These are phyloP conservation scores for Phytophthora boehmeriae DNA, from an alignment of 352 stramenopile genomes.

Conservation along the genomic window DNA sequence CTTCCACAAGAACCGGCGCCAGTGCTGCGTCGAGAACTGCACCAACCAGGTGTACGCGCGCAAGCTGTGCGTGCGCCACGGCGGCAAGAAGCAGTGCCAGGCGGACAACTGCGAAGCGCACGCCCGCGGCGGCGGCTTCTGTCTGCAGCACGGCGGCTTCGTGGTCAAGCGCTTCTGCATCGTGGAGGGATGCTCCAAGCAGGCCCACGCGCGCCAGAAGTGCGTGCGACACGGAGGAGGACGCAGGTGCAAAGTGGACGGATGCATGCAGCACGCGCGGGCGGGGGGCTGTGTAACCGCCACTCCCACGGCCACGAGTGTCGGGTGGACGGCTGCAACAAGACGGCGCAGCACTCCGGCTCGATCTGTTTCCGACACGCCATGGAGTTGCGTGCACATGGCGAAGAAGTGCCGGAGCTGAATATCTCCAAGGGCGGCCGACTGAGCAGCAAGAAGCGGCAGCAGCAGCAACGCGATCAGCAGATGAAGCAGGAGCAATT, in stretches of 20 bases:
- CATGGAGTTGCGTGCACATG: constrained; percentile 76
- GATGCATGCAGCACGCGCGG: constrained; percentile 77
- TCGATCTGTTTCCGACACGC: constrained; percentile 80
- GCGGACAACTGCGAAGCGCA: constrained; percentile 77
- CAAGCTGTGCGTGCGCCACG: constrained; percentile 82
- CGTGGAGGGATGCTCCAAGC: constrained; percentile 79
- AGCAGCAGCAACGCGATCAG: constrained; percentile 72
- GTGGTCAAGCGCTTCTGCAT: constrained; percentile 86
- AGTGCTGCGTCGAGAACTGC: constrained; percentile 82
- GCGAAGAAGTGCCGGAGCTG: constrained; percentile 70
- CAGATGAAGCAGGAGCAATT: constrained; percentile 81
- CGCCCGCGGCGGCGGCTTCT: constrained; percentile 74
- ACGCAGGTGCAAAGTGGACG: constrained; percentile 69
- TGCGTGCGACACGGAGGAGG: constrained; percentile 80
- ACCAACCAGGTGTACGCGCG: constrained; percentile 87
- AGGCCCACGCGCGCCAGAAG: constrained; percentile 77
- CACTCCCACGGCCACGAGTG: constrained; percentile 79
- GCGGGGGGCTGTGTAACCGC: constrained; percentile 73
- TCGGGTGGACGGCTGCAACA: constrained; percentile 79
- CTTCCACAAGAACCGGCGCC: constrained; percentile 84
- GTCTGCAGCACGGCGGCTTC: constrained; percentile 78
- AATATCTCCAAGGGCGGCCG: constrained; percentile 82
- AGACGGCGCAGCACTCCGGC: constrained; percentile 80
- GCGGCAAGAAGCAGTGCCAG: constrained; percentile 82
- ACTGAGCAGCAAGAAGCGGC: constrained; percentile 71